Base-by-base conservation (phyloP, 73 alveolate genomes). In the Halteria grandinella region DNA sequence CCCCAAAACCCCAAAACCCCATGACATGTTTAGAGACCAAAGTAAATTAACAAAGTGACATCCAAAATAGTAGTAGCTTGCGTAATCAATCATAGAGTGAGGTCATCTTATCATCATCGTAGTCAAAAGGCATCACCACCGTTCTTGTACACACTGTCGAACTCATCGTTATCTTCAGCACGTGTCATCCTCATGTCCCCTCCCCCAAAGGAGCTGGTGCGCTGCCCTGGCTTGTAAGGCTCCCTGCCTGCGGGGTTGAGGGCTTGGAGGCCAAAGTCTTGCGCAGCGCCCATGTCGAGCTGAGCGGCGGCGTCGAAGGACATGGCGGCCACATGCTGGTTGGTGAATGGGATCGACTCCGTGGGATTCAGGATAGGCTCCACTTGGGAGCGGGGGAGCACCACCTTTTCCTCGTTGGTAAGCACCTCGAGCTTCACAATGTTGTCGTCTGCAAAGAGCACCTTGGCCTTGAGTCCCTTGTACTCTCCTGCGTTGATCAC, bases 401-500 rank as follows among this genome's bases (percentile, higher is more conserved):
- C 25, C 1, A 70, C 83, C 33, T 51, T 70, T 36, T 41, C 7
- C 32, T 49, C 47, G 6, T 31, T 70, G 49, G 83, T 40, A 14
- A 27, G 21, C 10, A 70, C 50, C 29, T 48, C 71, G 8, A 70
- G 72, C 18, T 51, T 33, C 15, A 29, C 55, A 1, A 39, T 48
- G 23, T 41, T 5, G 7, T 70, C 83, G 36, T 45, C 71, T 4
- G 83, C 70, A 18, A 49, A 70, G 5, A 70, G 44, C 21, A 70
- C 83, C 34, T 34, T 70, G 8, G 60, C 83, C 48, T 33, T 70
- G 45, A 48, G 40, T 1, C 83, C 83, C 21, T 70, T 70, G 21
- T 48, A 33, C 12, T 48, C 72, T 29, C 83, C 83, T 0, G n/a
- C 7, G 49, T 12, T 70, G 23, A 70, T 49, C 18, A 28, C 72